Base-by-base conservation (phyloP, 2,329 filamentous ascomycete genomes). In the Phyllachora maydis region DNA sequence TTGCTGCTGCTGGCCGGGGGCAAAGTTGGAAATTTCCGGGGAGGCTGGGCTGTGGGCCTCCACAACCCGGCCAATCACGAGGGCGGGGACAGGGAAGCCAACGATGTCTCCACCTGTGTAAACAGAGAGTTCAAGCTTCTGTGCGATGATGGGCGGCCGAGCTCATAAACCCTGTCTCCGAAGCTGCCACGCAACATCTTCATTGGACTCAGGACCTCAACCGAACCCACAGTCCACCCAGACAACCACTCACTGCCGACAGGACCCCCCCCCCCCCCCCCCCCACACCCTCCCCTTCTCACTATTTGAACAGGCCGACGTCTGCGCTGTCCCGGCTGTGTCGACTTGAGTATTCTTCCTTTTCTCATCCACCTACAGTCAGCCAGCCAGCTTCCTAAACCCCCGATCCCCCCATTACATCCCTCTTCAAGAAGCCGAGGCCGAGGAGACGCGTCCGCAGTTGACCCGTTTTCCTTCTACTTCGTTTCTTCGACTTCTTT, bases 401-500 rank as follows among this genome's bases (percentile, higher is more conserved):
- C 29, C 23, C 28, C 27, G 23, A 23, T 23, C 19, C 21, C 24
- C 25, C 18, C 23, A 28, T 27, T 33, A 40, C 37, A 41, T 30
- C 37, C 33, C 36, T 40, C 34, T 30, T 28, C 30, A 32, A 42
- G 38, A 42, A 42, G 36, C 37, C 40, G 39, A 35, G 38, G 34
- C 32, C 33, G 29, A n/a, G n/a, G n/a, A n/a, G n/a, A n/a, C n/a
- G n/a, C n/a, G n/a, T n/a, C n/a, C n/a, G n/a, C 29, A n/a, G n/a
- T 31, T 26, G 34, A 40, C 38, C 33, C 35, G 39, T 40, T 42
- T 47, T 46, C 43, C 36, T 30, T 41, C 36, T 30, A 32, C 46
- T 52, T 49, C 53, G 56, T 59, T 58, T 53, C 55, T 56, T 56
- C 49, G 40, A 43, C 41, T 43, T 45, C 40, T 42, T 42, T 54